phyloP scores from a whole-genome alignment of 768 basidiomycete species.

The Serendipita indica region DNA sequence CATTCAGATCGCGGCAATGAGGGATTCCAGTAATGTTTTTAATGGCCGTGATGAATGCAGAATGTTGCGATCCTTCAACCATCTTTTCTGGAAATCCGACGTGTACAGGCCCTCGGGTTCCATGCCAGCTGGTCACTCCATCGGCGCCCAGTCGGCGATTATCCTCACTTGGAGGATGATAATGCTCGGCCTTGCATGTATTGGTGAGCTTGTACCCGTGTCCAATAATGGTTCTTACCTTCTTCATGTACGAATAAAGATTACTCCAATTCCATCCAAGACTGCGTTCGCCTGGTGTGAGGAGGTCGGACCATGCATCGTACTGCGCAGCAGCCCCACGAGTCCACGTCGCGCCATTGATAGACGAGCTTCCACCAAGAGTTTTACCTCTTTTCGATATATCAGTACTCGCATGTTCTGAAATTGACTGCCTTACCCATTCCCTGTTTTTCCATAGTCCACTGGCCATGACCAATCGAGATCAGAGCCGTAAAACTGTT shows the following conservation, averaged over 20 bases:
- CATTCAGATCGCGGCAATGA: not conserved
- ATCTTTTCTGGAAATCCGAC: slow-evolving; percentile 31
- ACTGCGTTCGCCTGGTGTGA: not conserved
- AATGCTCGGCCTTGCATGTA: slow-evolving; percentile 16
- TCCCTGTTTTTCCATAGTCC: slow-evolving; percentile 27
- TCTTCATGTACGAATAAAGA: slow-evolving; percentile 12
- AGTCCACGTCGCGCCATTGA: slow-evolving; percentile 13
- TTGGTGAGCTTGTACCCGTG: slow-evolving; percentile 29
- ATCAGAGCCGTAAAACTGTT: slow-evolving; percentile 27
- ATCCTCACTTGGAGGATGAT: slow-evolving; percentile 16
- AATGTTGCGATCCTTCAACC: slow-evolving; percentile 42
- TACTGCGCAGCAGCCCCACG: slow-evolving; percentile 10
- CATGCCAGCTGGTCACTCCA: slow-evolving; percentile 34
- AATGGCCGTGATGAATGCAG: slow-evolving; percentile 34
- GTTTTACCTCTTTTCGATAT: slow-evolving; percentile 9
- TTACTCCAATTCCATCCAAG: slow-evolving; percentile 14
- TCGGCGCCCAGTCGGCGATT: slow-evolving; percentile 21
- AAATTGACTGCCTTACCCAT: slow-evolving; percentile 13
- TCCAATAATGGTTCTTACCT: slow-evolving; percentile 5
- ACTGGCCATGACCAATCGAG: slow-evolving; percentile 35
- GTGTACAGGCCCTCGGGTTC: slow-evolving; percentile 37
- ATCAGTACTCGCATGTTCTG: not conserved
- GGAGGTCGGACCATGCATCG: slow-evolving; percentile 11
- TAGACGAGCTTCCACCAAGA: slow-evolving; percentile 11
- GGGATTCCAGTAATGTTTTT: slow-evolving; percentile 32